Evolutionary conservation across 441 rosid genomes (phyloP).

Genomic region (Corymbia calophylla): DNA sequence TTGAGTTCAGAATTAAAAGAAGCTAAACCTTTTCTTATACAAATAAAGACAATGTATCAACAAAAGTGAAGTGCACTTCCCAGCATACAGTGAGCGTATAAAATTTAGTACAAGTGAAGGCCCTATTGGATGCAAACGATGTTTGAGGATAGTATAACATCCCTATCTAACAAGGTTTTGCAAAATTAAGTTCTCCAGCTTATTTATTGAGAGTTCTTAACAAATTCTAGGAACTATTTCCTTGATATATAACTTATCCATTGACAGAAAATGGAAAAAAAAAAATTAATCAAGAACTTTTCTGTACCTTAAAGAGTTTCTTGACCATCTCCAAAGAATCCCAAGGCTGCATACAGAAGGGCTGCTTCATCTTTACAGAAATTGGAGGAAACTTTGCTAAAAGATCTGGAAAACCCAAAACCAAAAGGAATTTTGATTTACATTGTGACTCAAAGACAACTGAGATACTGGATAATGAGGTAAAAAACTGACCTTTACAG

Average conservation of each 20-base stretch:
- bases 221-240: neutral
- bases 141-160: neutral
- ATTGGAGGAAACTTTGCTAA: conserved; percentile 84
- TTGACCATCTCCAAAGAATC: conserved; percentile 70
- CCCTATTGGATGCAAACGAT: neutral
- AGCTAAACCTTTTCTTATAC: neutral
- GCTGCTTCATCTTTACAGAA: conserved; percentile 77
- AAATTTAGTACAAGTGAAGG: neutral
- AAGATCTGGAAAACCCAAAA: conserved; percentile 42
- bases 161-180: neutral
- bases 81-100: neutral
- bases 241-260: neutral
- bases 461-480: neutral
- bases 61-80: neutral
- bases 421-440: neutral
- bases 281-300: neutral
- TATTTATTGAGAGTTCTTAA: neutral
- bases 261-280: neutral
- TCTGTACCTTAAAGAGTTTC: conserved; percentile 84
- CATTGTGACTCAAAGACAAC: neutral
- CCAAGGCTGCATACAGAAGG: conserved; percentile 75
- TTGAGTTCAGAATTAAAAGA: neutral
- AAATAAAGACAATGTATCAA: neutral
- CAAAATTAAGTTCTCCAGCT: neutral
- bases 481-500: conserved; percentile 61